Base-by-base conservation (phyloP, 2,329 filamentous ascomycete species). In the Elsinoe fawcettii region DNA sequence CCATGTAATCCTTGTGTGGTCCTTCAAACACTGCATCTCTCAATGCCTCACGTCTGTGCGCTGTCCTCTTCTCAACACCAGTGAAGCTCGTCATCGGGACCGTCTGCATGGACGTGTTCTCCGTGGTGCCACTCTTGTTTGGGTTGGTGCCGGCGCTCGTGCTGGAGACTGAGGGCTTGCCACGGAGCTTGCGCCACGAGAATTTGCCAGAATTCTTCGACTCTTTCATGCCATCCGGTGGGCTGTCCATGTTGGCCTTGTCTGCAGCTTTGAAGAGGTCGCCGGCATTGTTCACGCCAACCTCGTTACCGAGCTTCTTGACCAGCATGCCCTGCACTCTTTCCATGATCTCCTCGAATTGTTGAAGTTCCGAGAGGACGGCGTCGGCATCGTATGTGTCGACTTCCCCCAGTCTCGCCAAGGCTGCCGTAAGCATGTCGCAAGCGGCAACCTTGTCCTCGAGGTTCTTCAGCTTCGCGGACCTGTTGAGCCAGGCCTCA, bases 381-480 rank as follows among this genome's bases (percentile, higher is more conserved):
- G 90, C 89, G 67, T 96, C 92, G 0, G 92, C 91, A 68, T 99
- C 92, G 61, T 84, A 86, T 0, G 87, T 93, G 65, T 99, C 90
- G 0, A 96, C 90, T 61, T 84, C 81, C 5, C 85, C 83, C 34
- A 99, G 80, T n/a, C 65, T 67, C 8, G 68, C 69, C 27, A 99
- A 76, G 8, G 92, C 91, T 1, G 91, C 90, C 1, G 92, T 97
- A 51, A 99, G 79, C 54, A 90, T 79, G 70, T 99, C 93, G 69
- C 91, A 96, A 61, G 90, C 90, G 11, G 88, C 82, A 56, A 96
- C 85, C 75, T 99, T 99, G 65, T 99, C 93, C 63, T 99, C 93
- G 0, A 97, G 68, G 32, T 85, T 86, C 73, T 90, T 93, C 22
- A 99, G 78, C 73, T 96, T 97, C 55, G 96, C 91, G 25, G 89